phyloP scores from a whole-genome alignment of 2,329 filamentous ascomycete genomes.

The Zymoseptoria pseudotritici region DNA sequence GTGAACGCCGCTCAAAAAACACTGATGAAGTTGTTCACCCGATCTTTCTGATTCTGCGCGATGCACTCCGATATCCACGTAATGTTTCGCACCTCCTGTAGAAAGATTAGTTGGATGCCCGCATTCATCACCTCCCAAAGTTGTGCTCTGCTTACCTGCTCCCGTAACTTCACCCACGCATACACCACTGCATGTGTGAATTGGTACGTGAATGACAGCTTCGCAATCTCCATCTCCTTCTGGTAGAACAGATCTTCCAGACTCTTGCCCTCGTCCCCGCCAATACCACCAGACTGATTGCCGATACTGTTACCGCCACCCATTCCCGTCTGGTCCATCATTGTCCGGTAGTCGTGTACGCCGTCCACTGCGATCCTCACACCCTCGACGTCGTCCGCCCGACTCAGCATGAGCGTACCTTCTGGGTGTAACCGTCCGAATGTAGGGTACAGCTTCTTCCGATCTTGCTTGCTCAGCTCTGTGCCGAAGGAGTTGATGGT shows the following conservation, averaged over 20 bases:
- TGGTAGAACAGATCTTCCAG: conserved; percentile 98
- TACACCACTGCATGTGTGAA: conserved; percentile 95
- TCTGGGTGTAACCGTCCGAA: conserved; percentile 91
- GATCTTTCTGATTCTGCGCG: conserved; percentile 98
- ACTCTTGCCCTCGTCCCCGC: conserved; percentile 72
- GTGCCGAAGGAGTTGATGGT: conserved; percentile 98
- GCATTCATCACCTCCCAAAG: neutral
- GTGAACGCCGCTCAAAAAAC: conserved; percentile 57
- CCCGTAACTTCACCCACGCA: conserved; percentile 92
- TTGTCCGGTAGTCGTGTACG: conserved; percentile 85
- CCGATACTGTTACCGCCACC: conserved; percentile 68
- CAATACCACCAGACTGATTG: conserved; percentile 76
- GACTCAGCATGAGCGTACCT: conserved; percentile 87
- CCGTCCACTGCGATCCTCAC: conserved; percentile 91
- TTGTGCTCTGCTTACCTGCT: conserved; percentile 62
- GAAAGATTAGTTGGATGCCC: conserved; percentile 20
- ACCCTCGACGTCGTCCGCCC: conserved; percentile 89
- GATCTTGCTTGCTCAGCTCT: conserved; percentile 84
- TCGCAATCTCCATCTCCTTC: conserved; percentile 98
- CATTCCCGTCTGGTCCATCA: conserved; percentile 85
- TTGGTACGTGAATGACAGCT: conserved; percentile 88
- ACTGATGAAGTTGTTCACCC: conserved; percentile 97
- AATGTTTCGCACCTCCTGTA: conserved; percentile 95
- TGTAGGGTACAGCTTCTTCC: conserved; percentile 90
- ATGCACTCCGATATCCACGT: conserved; percentile 99